Base-by-base conservation (phyloP, 2,329 filamentous ascomycete genomes). In the Aspergillus aculeatus region DNA sequence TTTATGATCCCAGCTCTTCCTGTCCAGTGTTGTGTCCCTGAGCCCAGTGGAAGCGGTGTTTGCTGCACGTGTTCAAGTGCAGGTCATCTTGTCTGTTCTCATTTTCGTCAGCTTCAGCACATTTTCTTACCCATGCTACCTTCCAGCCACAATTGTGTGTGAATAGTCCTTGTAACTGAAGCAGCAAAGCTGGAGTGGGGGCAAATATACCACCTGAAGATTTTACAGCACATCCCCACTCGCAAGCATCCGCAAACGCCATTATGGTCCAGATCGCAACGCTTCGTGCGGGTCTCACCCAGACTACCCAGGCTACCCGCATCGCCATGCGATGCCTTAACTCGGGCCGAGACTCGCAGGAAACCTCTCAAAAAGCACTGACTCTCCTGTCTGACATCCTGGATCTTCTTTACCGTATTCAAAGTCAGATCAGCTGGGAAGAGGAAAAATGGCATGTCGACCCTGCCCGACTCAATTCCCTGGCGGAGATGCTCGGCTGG, bases 361-460 rank as follows among this genome's bases (percentile, higher is more conserved):
- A 71, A 26, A 62, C 62, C 2, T 62, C 67, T 10, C 64, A 65
- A 23, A 62, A 64, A n/a, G 62, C 68, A 2, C 56, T 67, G 7
- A 58, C 59, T 19, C 47, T 71, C 2, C 54, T 73, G 4, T 58
- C 50, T 2, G 71, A 73, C 11, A 59, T 66, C 1, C 31, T 67
- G 16, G 70, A 72, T 29, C 52, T 70, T 0, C 54, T 72, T 1
- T 64, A 66, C 59, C 65, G 62, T 3, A 38, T 71, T 12, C 62
- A 67, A 26, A 67, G 72, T 26, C 60, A 69, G 21, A 49, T 73
- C 2, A 63, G 35, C 31, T 68, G 62, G 62, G 60, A 60, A 0
- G 66, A 69, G 14, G 66, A 69, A 10, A 68, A 68, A 64, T 70
- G 66, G 63, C 10, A 68, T 16, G 59, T 69, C 4, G 63, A 60